phyloP scores from a whole-genome alignment of 108 stramenopile genomes.

The Cyclostephanos tholiformis region DNA sequence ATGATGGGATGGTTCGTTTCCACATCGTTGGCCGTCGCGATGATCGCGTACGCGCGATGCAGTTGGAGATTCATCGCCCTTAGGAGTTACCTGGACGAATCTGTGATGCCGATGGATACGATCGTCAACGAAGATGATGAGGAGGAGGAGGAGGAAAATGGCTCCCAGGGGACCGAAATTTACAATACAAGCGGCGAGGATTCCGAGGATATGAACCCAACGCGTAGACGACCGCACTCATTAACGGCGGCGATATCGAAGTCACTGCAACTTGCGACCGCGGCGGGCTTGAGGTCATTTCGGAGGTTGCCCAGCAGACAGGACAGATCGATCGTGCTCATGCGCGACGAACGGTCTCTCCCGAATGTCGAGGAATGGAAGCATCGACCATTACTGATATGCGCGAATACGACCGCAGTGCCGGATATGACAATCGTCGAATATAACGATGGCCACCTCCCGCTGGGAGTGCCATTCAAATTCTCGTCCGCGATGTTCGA shows the following conservation, averaged over 20 bases:
- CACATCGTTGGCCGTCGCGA: slow-evolving; percentile 5
- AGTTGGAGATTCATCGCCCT: slow-evolving; percentile 10
- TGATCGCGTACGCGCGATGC: slow-evolving; percentile 8
- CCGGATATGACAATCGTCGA: slow-evolving; percentile 30
- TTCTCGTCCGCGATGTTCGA: slow-evolving; percentile 63
- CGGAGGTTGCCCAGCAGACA: neutral
- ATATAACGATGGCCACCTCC: slow-evolving; percentile 27
- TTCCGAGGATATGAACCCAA: neutral
- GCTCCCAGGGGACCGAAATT: too few relatives aligned
- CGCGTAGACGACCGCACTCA: neutral
- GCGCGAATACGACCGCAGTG: slow-evolving; percentile 41
- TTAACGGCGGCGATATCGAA: slow-evolving; percentile 2
- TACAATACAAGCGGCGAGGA: neutral
- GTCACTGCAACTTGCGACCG: neutral
- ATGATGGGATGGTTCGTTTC: slow-evolving; percentile 18
- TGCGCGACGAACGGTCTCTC: slow-evolving; percentile 37
- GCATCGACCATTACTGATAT: slow-evolving; percentile 50
- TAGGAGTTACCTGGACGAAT: slow-evolving; percentile 23
- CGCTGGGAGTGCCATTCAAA: slow-evolving; percentile 44
- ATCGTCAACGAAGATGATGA: neutral
- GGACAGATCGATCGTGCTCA: slow-evolving; percentile 10
- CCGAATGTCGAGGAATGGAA: slow-evolving; percentile 43
- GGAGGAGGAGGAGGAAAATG: neutral
- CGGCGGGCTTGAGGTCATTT: neutral
- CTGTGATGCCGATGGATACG: slow-evolving; percentile 7